These are phyloP conservation scores for Solanum chacoense DNA, from an alignment of 305 asterid genomes.

Conservation along the genomic window DNA sequence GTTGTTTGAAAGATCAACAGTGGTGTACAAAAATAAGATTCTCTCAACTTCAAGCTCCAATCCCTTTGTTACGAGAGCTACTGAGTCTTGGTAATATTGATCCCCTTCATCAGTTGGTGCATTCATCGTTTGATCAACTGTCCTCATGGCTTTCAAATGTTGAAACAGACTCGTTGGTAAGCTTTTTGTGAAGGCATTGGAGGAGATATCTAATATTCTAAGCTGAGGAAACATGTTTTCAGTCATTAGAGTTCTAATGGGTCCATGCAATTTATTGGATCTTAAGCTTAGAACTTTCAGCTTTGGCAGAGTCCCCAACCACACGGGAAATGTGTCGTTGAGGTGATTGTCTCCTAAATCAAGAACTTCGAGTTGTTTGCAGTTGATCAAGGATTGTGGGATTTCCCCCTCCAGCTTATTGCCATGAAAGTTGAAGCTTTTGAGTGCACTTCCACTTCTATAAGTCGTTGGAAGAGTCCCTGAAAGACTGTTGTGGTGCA, in stretches of 20 bases:
- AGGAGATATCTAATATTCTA: background rate
- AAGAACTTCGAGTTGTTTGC: background rate
- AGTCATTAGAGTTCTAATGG: background rate
- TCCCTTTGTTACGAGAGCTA: fast-evolving
- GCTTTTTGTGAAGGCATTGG: background rate
- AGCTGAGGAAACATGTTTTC: background rate
- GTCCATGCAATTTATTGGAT: background rate
- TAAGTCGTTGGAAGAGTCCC: background rate
- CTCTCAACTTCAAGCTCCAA: background rate
- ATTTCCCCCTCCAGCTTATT: background rate
- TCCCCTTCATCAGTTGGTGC: no score
- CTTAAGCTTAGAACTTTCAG: background rate
- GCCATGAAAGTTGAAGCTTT: background rate
- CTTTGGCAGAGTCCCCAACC: background rate
- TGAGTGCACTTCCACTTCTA: background rate
- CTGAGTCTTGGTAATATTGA: background rate
- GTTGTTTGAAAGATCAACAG: background rate
- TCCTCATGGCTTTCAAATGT: background rate
- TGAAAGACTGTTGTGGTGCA: background rate
- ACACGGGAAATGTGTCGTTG: background rate
- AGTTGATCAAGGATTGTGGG: constrained; percentile 8
- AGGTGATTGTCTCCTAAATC: background rate
- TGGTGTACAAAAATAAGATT: background rate
- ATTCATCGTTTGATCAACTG: background rate
- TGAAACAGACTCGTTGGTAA: background rate